Base-by-base conservation (phyloP, 495 filamentous ascomycete species). In the Podospora fimiseda region DNA sequence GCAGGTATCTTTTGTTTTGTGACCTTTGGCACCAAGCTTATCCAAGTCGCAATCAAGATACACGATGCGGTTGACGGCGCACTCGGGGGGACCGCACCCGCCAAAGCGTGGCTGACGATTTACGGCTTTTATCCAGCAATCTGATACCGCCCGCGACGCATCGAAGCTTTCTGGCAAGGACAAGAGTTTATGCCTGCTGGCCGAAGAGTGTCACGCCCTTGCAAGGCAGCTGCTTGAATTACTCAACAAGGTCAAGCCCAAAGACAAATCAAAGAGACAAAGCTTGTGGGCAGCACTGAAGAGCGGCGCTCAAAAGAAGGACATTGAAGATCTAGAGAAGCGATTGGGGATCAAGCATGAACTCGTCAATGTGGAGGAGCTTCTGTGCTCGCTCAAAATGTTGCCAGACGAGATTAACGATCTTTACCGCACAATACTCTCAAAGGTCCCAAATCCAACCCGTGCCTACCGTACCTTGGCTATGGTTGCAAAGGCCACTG, bases 1-100 rank as follows among this genome's bases (percentile, higher is more conserved):
- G 58, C 60, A 21, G 66, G 56, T 13, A 61, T 74, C 39, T 33
- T 74, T 9, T 49, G 61, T 23, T 75, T 77, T 21, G 52, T 77
- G 15, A 65, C 70, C 42, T 69, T 74, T 50, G 60, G 65, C 20
- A 58, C 51, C 9, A 67, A 68, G 51, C 33, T 69, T 1, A 22
- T 73, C 19, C 23, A 48, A 2, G 51, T 51, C 16, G 58, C 57
- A 2, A 56, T 59, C 18, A 45, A 68, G 30, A 59, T 77, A 6
- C 63, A 64, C 39, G 44, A 49, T 0, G 63, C 66, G 1, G 27
- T 53, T 5, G 52, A 30, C 45, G 70, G 64, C n/a, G 39, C 39
- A 27, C 60, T 56, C 19, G 49, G 48, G 48, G 62, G 3, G 59
- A 70, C 50, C 57, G 60, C 2, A 56, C 51, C 58, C 36, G 22